Evolutionary conservation across 768 basidiomycete genomes (phyloP), one percentile per base, ranked within the genome.

Genomic region (Paxillus ammoniavirescens): DNA sequence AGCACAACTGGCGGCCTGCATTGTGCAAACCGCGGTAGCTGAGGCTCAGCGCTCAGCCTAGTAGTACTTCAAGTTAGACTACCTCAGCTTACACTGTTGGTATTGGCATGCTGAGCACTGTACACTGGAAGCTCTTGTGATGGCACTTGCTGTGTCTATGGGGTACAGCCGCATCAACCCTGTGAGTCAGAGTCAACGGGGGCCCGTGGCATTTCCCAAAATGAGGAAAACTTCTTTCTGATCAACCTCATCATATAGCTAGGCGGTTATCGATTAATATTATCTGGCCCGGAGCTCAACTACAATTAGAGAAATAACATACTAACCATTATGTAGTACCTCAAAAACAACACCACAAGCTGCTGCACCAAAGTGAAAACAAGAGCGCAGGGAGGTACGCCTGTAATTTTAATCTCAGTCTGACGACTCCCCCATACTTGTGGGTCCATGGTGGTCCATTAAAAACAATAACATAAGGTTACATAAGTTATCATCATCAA

Each of bases 391-490:
- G 17, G 9, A 40, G 8, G 38, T n/a, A 40, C 38, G 17, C 38
- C 1, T 18, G 5, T 7, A 4, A 49, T 40, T 49, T 40, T 31
- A 49, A 49, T 49, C 37, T 30, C 48, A 49, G 48, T 49, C 30
- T n/a, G 26, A 49, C 48, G 37, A 28, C 43, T 2, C 3, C 23
- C 30, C 7, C 43, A 8, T 6, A 21, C 30, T 31, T 49, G 48
- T 49, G 30, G 48, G 48, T 49, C 48, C 48, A 49, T 17, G 28
- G 9, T 13, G 43, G 43, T 45, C 48, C 28, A 17, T 8, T 17
- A 49, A 18, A 33, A 49, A 49, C 30, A 49, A 49, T 49, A 49
- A 49, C 48, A 49, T 41, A 49, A 23, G 21, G 21, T 21, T 21
- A 41, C 7, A 31, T 49, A 49, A 41, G 15, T 41, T 49, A 41